Base-by-base conservation (phyloP, 2,329 filamentous ascomycete genomes). In the Trichoderma atroviride region DNA sequence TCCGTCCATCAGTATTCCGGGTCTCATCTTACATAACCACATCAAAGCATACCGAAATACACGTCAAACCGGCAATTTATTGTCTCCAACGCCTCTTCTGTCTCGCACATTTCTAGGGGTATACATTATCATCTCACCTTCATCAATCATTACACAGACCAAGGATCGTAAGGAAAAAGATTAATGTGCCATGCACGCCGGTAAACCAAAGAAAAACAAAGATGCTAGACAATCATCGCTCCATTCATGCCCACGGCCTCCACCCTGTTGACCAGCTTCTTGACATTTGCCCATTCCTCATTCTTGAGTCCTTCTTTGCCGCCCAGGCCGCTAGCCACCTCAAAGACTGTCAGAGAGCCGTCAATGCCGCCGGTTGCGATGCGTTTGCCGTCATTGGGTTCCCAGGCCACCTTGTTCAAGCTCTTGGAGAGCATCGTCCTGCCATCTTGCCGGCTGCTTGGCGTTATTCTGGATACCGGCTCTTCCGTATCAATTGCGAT, bases 401-500 rank as follows among this genome's bases (percentile, higher is more conserved):
- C 96, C 96, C 96, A 99, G 0, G 93, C 91, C 55, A 97, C 84
- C 82, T 96, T 97, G 80, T 99, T 99, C 75, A 99, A 81, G 78
- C 94, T 97, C 82, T 93, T 91, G 69, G 91, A 92, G 75, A 95
- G 85, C 78, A 93, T 88, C 33, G 89, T 87, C 79, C 88, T 81
- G 71, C 89, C 87, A 58, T 89, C 88, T 75, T 89, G 87, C 76
- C 91, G 81, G 76, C 85, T 78, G 73, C 88, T 92, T 0, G 94
- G 94, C 63, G 88, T 88, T 73, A 94, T 91, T 73, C 91, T 91
- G 61, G 93, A 92, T 1, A 96, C 89, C 0, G 96, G 96, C 58
- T 98, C 93, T 81, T 99, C 96, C 0, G 92, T 94, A 80, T 97
- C 94, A 24, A 94, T 87, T 14, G 92, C 95, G 63, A 99, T 88